A percentile compares a stretch with the other conserved stretches of the same genome.
Conservation (phyloP, 306 rosid genomes). For the Quercus engelmannii region DNA sequence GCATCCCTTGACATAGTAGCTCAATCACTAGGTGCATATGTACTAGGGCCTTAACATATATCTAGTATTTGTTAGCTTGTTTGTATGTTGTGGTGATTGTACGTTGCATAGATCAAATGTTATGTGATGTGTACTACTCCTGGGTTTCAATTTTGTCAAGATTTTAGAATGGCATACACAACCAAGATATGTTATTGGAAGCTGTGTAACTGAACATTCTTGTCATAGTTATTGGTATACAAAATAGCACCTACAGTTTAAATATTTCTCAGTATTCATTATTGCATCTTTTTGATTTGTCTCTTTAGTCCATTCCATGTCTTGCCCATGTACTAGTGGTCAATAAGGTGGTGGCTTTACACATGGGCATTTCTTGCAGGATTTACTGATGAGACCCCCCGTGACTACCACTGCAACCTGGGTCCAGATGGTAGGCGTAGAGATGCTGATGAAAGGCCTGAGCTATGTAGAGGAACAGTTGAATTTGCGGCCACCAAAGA, state of each 20-base stretch:
- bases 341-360: not conserved
- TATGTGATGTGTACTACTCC: not conserved
- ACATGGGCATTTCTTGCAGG: constrained; percentile 45
- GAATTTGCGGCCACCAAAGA: constrained; percentile 96
- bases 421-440: constrained; percentile 99
- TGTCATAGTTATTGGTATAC: not conserved
- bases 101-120: not conserved
- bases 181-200: no score
- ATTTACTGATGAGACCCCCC: constrained; percentile 96
- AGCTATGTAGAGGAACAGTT: constrained; percentile 94
- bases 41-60: not conserved
- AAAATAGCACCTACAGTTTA: not conserved
- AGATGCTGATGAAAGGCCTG: constrained; percentile 97
- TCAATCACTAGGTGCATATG: no score
- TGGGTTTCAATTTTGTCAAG: not conserved
- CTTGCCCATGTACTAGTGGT: no score
- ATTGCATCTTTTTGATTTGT: not conserved
- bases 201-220: not conserved
- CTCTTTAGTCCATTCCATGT: no score
- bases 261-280: not conserved
- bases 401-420: constrained; percentile 95
- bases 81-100: constrained; percentile 2
- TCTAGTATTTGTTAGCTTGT: constrained; percentile 5
- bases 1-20: no score
- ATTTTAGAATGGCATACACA: not conserved